These are phyloP conservation scores for Dipodascus albidus DNA, from an alignment of 805 yeast species.

Conservation along the genomic window DNA sequence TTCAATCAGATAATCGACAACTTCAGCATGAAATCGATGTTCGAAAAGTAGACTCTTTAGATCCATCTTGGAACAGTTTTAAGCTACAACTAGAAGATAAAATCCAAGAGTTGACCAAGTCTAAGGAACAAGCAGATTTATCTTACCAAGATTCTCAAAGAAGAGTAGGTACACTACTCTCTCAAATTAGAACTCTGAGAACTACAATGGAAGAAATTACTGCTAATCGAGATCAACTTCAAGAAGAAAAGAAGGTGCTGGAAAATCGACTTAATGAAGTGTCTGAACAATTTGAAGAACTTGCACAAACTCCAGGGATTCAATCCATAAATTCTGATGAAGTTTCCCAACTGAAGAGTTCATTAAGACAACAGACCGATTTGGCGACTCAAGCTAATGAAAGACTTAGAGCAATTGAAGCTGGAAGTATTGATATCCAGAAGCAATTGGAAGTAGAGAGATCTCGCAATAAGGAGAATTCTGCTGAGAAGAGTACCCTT, in stretches of 20 bases:
- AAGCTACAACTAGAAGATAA: conserved; percentile 17
- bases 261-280: conserved; percentile 35
- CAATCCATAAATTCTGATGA: not conserved
- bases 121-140: conserved; percentile 31
- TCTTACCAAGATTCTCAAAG: conserved; percentile 36
- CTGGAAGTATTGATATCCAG: not conserved
- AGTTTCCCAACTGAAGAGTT: conserved; percentile 8
- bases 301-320: conserved; percentile 9
- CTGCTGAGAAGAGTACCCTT: conserved; percentile 20
- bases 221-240: conserved; percentile 49
- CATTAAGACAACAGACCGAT: not conserved
- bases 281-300: conserved; percentile 30
- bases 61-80: not conserved
- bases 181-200: conserved; percentile 46
- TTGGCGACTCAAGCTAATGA: conserved; percentile 7
- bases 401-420: conserved; percentile 7
- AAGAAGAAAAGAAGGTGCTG: conserved; percentile 36
- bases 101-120: conserved; percentile 25
- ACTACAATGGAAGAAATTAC: conserved; percentile 50
- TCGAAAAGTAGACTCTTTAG: conserved; percentile 3
- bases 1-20: conserved; percentile 33
- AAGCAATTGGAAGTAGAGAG: not conserved
- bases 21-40: conserved; percentile 20
- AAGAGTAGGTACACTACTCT: conserved; percentile 33
- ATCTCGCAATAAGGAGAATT: not conserved